These are phyloP conservation scores for Coelastrella sp. DNA, from an alignment of 139 green algal species.

Conservation along the genomic window DNA sequence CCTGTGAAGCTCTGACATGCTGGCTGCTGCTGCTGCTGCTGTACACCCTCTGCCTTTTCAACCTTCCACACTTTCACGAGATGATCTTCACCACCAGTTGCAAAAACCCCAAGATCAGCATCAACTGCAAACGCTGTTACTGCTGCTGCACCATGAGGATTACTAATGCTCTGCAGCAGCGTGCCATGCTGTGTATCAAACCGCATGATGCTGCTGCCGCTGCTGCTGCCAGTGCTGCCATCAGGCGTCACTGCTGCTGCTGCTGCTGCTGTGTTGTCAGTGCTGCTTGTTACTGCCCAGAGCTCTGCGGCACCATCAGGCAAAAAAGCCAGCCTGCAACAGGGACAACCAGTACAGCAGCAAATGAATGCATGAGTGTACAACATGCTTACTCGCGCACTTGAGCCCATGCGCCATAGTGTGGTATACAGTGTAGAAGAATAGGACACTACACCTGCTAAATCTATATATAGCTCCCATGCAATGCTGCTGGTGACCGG, in stretches of 20 bases:
- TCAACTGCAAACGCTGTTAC: constrained; percentile 6
- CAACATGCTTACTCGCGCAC: not conserved
- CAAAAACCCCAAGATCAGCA: constrained; percentile 28
- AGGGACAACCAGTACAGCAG: not conserved
- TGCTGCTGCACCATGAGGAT: constrained; percentile 6
- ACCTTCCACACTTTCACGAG: constrained; percentile 60
- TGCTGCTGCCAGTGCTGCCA: constrained; percentile 33
- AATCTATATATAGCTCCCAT: too few relatives aligned
- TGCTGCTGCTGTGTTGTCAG: not conserved
- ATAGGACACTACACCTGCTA: too few relatives aligned
- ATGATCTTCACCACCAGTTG: constrained; percentile 54
- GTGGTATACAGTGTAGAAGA: too few relatives aligned
- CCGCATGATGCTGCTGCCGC: constrained; percentile 48
- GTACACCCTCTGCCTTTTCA: not conserved
- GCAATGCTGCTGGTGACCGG: too few relatives aligned
- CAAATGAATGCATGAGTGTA: not conserved
- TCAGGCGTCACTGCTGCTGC: not conserved
- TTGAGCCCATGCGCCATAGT: not conserved
- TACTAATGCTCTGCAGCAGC: constrained; percentile 27
- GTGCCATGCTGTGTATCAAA: constrained; percentile 25
- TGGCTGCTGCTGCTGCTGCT: constrained; percentile 34
- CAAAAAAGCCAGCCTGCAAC: constrained; percentile 39
- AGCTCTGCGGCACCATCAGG: constrained; percentile 28
- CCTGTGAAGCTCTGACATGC: constrained; percentile 57
- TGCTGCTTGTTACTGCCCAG: constrained; percentile 39